These are phyloP conservation scores for Blastomyces gilchristii DNA, from an alignment of 2,329 filamentous ascomycete species.

Conservation along the genomic window DNA sequence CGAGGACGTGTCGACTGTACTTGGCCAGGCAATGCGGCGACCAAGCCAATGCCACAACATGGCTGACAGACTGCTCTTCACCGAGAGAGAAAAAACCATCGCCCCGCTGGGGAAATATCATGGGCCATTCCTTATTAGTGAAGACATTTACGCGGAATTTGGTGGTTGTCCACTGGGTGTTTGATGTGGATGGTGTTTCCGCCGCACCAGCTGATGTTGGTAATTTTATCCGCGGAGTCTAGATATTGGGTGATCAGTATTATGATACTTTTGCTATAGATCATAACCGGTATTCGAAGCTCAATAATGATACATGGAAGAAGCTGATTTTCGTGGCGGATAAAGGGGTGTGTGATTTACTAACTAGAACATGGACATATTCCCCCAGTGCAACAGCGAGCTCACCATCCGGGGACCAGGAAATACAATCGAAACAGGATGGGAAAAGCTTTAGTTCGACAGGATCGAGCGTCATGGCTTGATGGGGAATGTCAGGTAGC, in stretches of 20 bases:
- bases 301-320: background rate
- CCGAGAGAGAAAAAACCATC: slow-evolving; percentile 44
- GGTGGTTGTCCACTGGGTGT: slow-evolving; percentile 27
- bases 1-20: slow-evolving; percentile 45
- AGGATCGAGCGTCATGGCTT: slow-evolving; percentile 22
- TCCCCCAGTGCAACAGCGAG: slow-evolving; percentile 49
- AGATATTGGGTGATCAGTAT: slow-evolving; percentile 8
- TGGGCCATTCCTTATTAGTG: slow-evolving; percentile 40
- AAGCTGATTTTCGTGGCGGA: background rate
- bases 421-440: slow-evolving; percentile 43
- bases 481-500: background rate
- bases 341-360: slow-evolving; percentile 9
- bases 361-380: slow-evolving; percentile 43
- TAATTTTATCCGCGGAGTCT: slow-evolving; percentile 26
- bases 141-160: slow-evolving; percentile 44
- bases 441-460: slow-evolving; percentile 40
- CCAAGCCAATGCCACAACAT: slow-evolving; percentile 44
- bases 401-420: slow-evolving; percentile 50
- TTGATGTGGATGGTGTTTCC: slow-evolving; percentile 4
- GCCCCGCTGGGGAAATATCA: slow-evolving; percentile 38
- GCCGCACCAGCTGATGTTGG: background rate
- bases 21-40: slow-evolving; percentile 47
- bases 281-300: background rate
- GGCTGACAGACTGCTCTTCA: slow-evolving; percentile 47
- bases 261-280: background rate